Conservation (phyloP, 2,329 filamentous ascomycete species). For the Chaetomium strumarium region DNA sequence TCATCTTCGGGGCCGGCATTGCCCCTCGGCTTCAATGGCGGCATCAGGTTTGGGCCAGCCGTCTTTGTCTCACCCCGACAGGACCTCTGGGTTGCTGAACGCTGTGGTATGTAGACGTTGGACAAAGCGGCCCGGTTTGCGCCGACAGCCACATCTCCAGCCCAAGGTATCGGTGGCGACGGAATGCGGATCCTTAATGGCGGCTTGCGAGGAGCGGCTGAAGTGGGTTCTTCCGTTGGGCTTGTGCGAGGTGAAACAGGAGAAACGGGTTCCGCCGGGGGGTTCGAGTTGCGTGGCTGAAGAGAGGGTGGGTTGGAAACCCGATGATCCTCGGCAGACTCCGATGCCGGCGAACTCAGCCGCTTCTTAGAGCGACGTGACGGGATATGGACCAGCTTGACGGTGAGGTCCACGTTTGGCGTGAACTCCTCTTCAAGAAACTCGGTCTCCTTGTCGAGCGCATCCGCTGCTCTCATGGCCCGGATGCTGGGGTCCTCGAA, state of each 20-base stretch:
- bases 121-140: neutral
- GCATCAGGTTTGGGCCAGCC: constrained; percentile 8
- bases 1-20: neutral
- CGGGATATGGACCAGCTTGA: constrained; percentile 19
- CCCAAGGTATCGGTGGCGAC: constrained; percentile 14
- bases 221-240: neutral
- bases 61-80: constrained; percentile 4
- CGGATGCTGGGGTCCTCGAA: constrained; percentile 45
- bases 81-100: neutral
- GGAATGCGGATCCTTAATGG: constrained; percentile 18
- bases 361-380: constrained; percentile 33
- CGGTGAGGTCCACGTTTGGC: constrained; percentile 43
- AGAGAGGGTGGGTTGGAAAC: constrained; percentile 4
- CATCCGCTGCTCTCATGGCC: constrained; percentile 55
- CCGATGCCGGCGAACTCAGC: constrained; percentile 39
- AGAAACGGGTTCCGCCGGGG: neutral
- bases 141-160: constrained; percentile 1
- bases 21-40: neutral
- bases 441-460: constrained; percentile 50
- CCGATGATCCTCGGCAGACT: constrained; percentile 2
- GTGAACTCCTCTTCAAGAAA: constrained; percentile 42
- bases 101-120: neutral
- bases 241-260: neutral
- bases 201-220: constrained; percentile 5
- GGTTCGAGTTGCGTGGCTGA: neutral